A percentile compares a stretch with the other conserved stretches of the same genome.
Conservation (phyloP, 805 yeast species). For the Hanseniaspora taiwanica region DNA sequence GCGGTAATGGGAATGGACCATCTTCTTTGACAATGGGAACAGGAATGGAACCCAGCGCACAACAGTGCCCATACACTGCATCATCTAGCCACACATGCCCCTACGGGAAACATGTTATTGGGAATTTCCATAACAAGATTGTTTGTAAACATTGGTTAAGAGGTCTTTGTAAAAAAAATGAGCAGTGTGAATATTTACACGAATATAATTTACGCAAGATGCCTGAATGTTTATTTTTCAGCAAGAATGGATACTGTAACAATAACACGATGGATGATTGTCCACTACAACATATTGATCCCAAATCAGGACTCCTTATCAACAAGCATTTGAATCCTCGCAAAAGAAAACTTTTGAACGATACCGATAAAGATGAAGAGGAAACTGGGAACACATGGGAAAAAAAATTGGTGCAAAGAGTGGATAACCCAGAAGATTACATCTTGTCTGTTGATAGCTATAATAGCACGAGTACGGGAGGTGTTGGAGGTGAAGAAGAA, state of each 20-base stretch:
- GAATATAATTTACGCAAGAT: slow-evolving; percentile 87
- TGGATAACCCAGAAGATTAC: too few relatives aligned
- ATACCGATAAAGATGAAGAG: neutral
- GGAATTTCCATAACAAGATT: slow-evolving; percentile 55
- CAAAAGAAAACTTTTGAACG: neutral
- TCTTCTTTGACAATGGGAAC: neutral
- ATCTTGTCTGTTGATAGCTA: too few relatives aligned
- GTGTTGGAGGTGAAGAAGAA: neutral
- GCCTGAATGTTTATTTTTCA: slow-evolving; percentile 90
- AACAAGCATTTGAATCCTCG: slow-evolving; percentile 1
- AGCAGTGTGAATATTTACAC: slow-evolving; percentile 89
- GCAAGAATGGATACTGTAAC: slow-evolving; percentile 69
- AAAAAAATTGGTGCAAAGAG: too few relatives aligned
- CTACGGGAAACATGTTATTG: slow-evolving; percentile 60
- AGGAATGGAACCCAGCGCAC: neutral
- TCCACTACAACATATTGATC: slow-evolving; percentile 82
- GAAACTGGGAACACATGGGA: too few relatives aligned
- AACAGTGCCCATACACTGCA: slow-evolving; percentile 44
- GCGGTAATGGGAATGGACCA: too few relatives aligned
- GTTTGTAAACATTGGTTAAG: slow-evolving; percentile 98
- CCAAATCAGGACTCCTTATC: slow-evolving; percentile 32
- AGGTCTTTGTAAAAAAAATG: slow-evolving; percentile 93
- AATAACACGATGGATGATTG: slow-evolving; percentile 57
- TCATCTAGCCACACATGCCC: slow-evolving; percentile 74
- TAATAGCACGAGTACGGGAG: neutral